Base-by-base conservation (phyloP, 352 stramenopile genomes). In the Phytopythium chamaehyphon region DNA sequence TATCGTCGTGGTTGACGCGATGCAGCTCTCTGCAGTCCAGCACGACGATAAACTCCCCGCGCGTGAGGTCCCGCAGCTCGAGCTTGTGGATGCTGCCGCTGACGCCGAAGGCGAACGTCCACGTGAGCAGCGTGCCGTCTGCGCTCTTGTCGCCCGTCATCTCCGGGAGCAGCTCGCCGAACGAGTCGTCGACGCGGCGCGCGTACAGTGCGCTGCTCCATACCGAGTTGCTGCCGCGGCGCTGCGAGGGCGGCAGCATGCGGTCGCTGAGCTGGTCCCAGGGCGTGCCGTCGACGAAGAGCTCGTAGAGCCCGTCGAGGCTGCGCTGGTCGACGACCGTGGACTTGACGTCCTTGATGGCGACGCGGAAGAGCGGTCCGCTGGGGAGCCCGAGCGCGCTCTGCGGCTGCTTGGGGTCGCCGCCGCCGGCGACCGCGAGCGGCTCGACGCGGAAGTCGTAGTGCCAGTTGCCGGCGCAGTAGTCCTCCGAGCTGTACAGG, bases 201-300 rank as follows among this genome's bases (percentile, higher is more conserved):
- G 79, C 79, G 45, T 92, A 94, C 51, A 80, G 69, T 36, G 83
- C 77, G 46, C 80, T 90, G 66, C 77, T 90, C 84, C 84, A 94
- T 6, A 92, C 78, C 0, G 69, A 69, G 33, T 51, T 71, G 37
- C 49, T 55, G 23, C 24, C 21, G 51, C 64, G 57, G 11, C 64
- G 68, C 54, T 57, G 42, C n/a, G 51, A 50, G 3, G 61, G 44
- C 0, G 71, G 61, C 16, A 91, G 51, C 24, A 73, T 55, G 46
- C 84, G 62, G 38, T 92, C 77, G 0, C 71, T 50, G 24, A 92
- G 66, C 42, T 76, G 52, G n/a, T 91, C 77, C 81, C 81, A 94
- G 11, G 66, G 35, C 15, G 74, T 59, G 24, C 78, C 76, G 28
- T 92, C 71, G 1, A 84, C 79, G 26, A 74, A 55, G 16, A 94